These are phyloP conservation scores for Aspergillus egyptiacus DNA, from an alignment of 495 filamentous ascomycete genomes.

Conservation along the genomic window DNA sequence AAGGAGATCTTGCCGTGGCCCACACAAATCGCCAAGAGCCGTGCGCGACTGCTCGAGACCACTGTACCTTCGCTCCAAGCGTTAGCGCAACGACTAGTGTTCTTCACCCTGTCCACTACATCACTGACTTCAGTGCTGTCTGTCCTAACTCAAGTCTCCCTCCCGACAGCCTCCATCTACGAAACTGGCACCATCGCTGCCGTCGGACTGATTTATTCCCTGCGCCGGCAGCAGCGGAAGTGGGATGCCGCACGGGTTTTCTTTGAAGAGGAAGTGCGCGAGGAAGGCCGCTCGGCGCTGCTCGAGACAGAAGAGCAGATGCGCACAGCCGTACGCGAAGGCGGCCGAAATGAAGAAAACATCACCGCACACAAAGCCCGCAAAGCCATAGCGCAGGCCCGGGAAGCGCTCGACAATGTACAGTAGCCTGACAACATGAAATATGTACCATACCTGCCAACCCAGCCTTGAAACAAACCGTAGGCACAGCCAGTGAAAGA, in stretches of 20 bases:
- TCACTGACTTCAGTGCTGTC: constrained; percentile 58
- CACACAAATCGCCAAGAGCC: constrained; percentile 41
- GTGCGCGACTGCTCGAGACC: constrained; percentile 49
- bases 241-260: constrained; percentile 67
- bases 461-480: background rate
- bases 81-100: constrained; percentile 68
- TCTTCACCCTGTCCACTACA: constrained; percentile 65
- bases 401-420: constrained; percentile 45
- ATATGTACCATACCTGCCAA: constrained; percentile 1
- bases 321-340: constrained; percentile 48
- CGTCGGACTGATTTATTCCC: constrained; percentile 65
- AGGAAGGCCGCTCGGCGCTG: constrained; percentile 71
- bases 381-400: constrained; percentile 46
- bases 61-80: constrained; percentile 74
- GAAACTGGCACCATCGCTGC: constrained; percentile 77
- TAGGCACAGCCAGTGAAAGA: background rate
- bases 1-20: constrained; percentile 29
- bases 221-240: constrained; percentile 66
- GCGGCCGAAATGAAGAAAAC: constrained; percentile 31
- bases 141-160: constrained; percentile 61
- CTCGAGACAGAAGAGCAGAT: constrained; percentile 62
- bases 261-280: constrained; percentile 73
- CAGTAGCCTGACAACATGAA: constrained; percentile 2
- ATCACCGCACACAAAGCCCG: constrained; percentile 42
- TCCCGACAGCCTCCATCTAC: constrained; percentile 52